A percentile compares a stretch with the other conserved stretches of the same genome.
phyloP scores from a whole-genome alignment of 768 basidiomycete genomes.

The Mycena kentingensis region DNA sequence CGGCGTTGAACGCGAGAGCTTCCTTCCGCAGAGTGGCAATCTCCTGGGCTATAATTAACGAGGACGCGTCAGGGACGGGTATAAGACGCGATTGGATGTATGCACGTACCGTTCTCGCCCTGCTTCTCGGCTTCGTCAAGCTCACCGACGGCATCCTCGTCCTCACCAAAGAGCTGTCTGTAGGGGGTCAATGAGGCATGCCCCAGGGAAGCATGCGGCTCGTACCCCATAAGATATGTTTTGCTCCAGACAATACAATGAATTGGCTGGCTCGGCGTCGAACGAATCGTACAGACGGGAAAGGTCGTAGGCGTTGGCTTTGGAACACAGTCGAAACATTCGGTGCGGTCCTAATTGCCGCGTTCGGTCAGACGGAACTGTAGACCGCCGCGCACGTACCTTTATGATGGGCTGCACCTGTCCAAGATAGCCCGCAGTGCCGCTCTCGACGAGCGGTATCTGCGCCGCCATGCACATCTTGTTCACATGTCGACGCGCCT shows the following conservation, averaged over 20 bases:
- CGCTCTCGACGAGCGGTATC: slow-evolving; percentile 91
- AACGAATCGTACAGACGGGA: slow-evolving; percentile 96
- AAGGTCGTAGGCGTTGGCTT: slow-evolving; percentile 94
- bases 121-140: slow-evolving; percentile 90
- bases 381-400: slow-evolving; percentile 40
- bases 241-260: slow-evolving; percentile 99
- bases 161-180: slow-evolving; percentile 94
- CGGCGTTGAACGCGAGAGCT: slow-evolving; percentile 82
- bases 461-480: slow-evolving; percentile 94
- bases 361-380: not conserved
- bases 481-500: slow-evolving; percentile 94
- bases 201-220: slow-evolving; percentile 2
- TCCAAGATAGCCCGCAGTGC: slow-evolving; percentile 95
- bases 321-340: slow-evolving; percentile 95
- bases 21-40: slow-evolving; percentile 89
- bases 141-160: slow-evolving; percentile 79
- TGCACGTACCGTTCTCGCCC: slow-evolving; percentile 82
- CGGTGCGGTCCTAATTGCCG: slow-evolving; percentile 68
- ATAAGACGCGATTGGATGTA: not conserved
- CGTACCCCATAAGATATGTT: slow-evolving; percentile 90
- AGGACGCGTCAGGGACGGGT: not conserved
- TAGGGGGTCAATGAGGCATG: slow-evolving; percentile 1
- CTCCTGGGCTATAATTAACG: slow-evolving; percentile 66
- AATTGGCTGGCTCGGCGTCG: slow-evolving; percentile 94
- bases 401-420: slow-evolving; percentile 94